These are phyloP conservation scores for Polygonum aviculare DNA, from an alignment of 148 eudicot genomes.

Conservation along the genomic window DNA sequence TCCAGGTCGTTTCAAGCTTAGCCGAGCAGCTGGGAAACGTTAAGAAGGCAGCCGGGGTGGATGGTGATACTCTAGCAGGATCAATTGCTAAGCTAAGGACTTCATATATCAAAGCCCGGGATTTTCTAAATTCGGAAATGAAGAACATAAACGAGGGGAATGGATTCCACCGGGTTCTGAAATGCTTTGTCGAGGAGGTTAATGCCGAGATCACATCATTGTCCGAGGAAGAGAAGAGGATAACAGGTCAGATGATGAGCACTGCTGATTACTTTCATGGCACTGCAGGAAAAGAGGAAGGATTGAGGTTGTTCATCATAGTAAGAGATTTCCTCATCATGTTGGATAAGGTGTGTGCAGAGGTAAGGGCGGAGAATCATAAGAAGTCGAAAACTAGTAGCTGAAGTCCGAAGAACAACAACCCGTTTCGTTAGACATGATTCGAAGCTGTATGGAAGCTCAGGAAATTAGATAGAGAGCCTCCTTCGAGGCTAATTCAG, in stretches of 20 bases:
- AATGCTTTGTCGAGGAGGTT: constrained; percentile 47
- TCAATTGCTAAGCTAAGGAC: constrained; percentile 43
- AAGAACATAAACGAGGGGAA: constrained; percentile 33
- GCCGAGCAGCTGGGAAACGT: constrained; percentile 56
- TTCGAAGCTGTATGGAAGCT: neutral
- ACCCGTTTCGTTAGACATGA: neutral
- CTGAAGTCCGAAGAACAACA: neutral
- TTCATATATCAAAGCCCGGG: constrained; percentile 37
- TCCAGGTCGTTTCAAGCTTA: constrained; percentile 57
- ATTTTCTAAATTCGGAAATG: constrained; percentile 49
- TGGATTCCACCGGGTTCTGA: constrained; percentile 43
- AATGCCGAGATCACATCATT: constrained; percentile 37
- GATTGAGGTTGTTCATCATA: constrained; percentile 46
- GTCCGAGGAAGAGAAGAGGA: constrained; percentile 67
- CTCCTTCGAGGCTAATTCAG: neutral
- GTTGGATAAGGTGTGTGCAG: constrained; percentile 58
- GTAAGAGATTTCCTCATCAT: constrained; percentile 63
- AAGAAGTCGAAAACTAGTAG: neutral
- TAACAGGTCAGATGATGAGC: constrained; percentile 46
- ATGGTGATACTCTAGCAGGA: constrained; percentile 48
- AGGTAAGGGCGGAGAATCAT: constrained; percentile 30
- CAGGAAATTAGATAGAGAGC: neutral
- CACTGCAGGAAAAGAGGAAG: constrained; percentile 64
- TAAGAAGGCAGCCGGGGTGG: constrained; percentile 54
- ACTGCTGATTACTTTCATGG: constrained; percentile 82